Conservation (phyloP, 768 basidiomycete genomes). For the Mycena polygramma region DNA sequence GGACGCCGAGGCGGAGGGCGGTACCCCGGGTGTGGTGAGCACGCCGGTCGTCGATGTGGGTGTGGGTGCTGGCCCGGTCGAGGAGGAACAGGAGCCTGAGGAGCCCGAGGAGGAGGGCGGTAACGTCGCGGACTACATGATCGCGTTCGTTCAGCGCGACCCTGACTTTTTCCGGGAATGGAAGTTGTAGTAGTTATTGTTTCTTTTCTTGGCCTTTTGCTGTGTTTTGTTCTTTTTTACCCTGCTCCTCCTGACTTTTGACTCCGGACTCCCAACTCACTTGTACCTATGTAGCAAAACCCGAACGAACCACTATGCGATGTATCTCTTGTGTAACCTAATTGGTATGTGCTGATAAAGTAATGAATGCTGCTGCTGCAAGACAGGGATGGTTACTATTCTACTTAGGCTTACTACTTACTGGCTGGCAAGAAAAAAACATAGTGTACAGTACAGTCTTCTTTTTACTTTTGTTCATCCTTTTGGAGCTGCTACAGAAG, state of each 20-base stretch:
- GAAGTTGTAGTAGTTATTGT: constrained; percentile 59
- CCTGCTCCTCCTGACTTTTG: neutral
- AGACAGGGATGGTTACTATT: neutral
- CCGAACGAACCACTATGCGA: neutral
- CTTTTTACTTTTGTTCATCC: neutral
- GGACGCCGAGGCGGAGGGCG: constrained; percentile 45
- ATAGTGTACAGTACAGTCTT: neutral
- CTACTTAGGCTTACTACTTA: too few relatives aligned
- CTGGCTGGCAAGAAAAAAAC: neutral
- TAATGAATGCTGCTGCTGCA: neutral
- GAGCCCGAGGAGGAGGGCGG: constrained; percentile 71
- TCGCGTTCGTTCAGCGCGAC: constrained; percentile 72
- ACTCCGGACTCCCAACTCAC: neutral
- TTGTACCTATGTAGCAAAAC: constrained; percentile 2
- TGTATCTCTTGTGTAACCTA: neutral
- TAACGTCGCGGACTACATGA: constrained; percentile 88
- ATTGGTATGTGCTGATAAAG: neutral
- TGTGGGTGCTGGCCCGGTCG: neutral
- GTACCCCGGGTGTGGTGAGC: neutral
- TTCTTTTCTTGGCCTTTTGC: neutral
- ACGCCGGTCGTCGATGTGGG: neutral
- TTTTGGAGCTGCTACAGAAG: neutral
- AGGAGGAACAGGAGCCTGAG: constrained; percentile 45
- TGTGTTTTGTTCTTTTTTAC: neutral
- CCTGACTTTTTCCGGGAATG: constrained; percentile 81